A percentile compares a stretch with the other conserved stretches of the same genome.
Evolutionary conservation across 805 yeast genomes (phyloP).

Genomic region (Blastobotrys parvus): DNA sequence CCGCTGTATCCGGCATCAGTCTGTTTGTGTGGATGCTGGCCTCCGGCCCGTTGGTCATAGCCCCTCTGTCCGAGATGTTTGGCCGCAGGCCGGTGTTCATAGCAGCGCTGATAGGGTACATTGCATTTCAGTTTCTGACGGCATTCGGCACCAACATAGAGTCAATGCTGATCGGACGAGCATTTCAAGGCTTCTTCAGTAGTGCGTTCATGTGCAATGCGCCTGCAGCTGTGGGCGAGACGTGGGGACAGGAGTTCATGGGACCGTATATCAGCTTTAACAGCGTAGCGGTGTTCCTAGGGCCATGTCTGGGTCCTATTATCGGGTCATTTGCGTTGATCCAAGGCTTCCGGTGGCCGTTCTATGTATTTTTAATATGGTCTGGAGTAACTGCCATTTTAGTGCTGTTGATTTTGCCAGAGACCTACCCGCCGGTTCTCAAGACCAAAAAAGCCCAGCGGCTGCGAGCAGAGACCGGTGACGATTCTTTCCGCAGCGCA

Average conservation of each 20-base stretch:
- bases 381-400: conserved; percentile 48
- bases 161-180: conserved; percentile 52
- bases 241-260: conserved; percentile 73
- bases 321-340: conserved; percentile 51
- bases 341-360: conserved; percentile 67
- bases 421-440: conserved; percentile 76
- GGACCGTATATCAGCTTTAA: conserved; percentile 63
- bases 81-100: conserved; percentile 62
- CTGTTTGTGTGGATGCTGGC: conserved; percentile 55
- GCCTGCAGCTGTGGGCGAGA: conserved; percentile 74
- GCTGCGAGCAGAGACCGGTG: conserved; percentile 36
- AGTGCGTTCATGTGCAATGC: conserved; percentile 71
- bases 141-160: conserved; percentile 33
- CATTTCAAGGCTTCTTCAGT: conserved; percentile 66
- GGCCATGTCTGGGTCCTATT: conserved; percentile 61
- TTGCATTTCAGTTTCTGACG: conserved; percentile 43
- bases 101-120: conserved; percentile 38
- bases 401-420: conserved; percentile 42
- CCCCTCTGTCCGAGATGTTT: conserved; percentile 63
- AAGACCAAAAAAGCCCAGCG: conserved; percentile 55
- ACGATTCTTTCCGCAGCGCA: conserved; percentile 34
- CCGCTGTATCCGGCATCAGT: conserved; percentile 40
- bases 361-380: conserved; percentile 51
- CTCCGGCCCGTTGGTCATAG: conserved; percentile 52
- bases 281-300: conserved; percentile 71